Conservation (phyloP, 108 stramenopile species). For the Skeletonema costatum region DNA sequence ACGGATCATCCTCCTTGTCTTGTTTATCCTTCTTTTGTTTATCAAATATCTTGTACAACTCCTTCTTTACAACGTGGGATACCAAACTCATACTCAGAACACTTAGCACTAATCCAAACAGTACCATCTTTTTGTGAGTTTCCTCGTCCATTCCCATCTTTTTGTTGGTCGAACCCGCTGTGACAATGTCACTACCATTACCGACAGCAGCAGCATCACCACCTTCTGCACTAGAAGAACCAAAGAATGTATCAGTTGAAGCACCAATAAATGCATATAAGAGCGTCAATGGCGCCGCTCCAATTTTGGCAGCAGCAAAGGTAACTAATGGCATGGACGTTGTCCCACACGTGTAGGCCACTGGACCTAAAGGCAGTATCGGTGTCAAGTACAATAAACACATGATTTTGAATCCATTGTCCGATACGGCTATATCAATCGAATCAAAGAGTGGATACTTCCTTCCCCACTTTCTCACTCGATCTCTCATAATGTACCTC, state of each 20-base stretch:
- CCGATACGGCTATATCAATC: constrained; percentile 76
- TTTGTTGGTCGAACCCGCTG: constrained; percentile 6
- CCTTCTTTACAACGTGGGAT: constrained; percentile 66
- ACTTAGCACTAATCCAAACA: constrained; percentile 67
- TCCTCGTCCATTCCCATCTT: constrained; percentile 60
- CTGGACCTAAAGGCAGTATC: constrained; percentile 73
- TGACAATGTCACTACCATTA: neutral
- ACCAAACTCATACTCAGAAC: constrained; percentile 75
- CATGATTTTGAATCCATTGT: constrained; percentile 84
- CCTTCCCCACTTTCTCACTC: constrained; percentile 73
- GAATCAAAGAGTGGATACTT: constrained; percentile 90
- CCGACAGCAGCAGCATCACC: neutral
- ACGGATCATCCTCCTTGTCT: constrained; percentile 19
- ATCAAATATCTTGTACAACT: constrained; percentile 78
- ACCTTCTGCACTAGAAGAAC: constrained; percentile 3
- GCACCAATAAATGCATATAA: constrained; percentile 85
- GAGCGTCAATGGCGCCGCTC: constrained; percentile 72
- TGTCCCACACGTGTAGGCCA: constrained; percentile 84
- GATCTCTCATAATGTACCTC: constrained; percentile 75
- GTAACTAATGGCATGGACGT: constrained; percentile 68
- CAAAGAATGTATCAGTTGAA: constrained; percentile 62
- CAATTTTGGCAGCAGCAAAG: constrained; percentile 80
- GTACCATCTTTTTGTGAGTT: constrained; percentile 64
- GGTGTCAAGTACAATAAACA: constrained; percentile 84
- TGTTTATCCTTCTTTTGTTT: constrained; percentile 74